Conservation (phyloP, 257 asterid species). For the Gardenia jasminoides region DNA sequence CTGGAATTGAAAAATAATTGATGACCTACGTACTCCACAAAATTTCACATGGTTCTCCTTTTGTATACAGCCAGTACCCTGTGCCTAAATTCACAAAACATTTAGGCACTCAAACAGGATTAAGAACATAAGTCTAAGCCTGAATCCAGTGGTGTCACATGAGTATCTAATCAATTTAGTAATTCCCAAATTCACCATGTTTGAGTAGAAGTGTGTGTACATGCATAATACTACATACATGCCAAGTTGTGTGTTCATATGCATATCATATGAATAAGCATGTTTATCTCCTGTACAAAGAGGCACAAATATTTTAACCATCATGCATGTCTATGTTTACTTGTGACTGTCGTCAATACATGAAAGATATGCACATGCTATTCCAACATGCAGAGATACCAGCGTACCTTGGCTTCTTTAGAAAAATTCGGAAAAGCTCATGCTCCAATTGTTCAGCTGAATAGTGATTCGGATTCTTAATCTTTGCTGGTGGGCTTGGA, state of each 20-base stretch:
- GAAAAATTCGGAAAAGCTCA: slow-evolving; percentile 45
- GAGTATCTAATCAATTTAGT: background rate
- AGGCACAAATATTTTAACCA: background rate
- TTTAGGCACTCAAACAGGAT: background rate
- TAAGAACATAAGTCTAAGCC: no score
- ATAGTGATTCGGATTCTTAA: slow-evolving; percentile 43
- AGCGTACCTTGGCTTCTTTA: slow-evolving; percentile 53
- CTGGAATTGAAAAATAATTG: background rate
- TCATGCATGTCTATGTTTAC: no score
- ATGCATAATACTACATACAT: background rate
- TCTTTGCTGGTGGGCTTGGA: slow-evolving; percentile 39
- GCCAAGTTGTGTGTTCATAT: background rate
- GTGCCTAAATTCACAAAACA: background rate
- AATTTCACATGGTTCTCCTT: background rate
- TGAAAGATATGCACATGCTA: background rate
- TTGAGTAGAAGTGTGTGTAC: background rate
- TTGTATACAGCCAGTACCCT: background rate
- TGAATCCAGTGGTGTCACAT: background rate
- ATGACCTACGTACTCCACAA: background rate
- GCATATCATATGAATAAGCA: background rate
- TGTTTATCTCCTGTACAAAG: background rate
- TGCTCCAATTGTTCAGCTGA: slow-evolving; percentile 51
- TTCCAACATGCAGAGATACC: background rate
- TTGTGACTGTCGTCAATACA: no score
- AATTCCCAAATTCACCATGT: background rate